phyloP scores from a whole-genome alignment of 2,329 filamentous ascomycete genomes.

The Neonectria neomacrospora region DNA sequence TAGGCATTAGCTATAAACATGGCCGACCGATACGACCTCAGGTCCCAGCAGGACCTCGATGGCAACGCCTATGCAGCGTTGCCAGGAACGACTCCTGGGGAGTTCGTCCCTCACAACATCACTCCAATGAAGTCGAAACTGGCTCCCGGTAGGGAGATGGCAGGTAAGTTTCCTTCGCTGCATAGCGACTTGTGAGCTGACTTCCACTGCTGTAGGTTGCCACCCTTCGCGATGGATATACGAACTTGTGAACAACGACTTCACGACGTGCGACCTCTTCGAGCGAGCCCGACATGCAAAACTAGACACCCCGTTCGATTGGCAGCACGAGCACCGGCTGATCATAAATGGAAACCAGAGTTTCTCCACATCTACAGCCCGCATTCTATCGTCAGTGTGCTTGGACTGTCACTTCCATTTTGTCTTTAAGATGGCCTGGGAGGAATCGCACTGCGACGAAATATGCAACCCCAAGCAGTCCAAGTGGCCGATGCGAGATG shows the following conservation, averaged over 20 bases:
- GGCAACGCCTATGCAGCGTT: slow-evolving; percentile 46
- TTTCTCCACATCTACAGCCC: slow-evolving; percentile 41
- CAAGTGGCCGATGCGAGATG: slow-evolving; percentile 50
- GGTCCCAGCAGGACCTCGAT: slow-evolving; percentile 44
- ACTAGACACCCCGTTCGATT: slow-evolving; percentile 46
- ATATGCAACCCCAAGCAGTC: slow-evolving; percentile 48
- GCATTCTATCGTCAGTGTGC: slow-evolving; percentile 52
- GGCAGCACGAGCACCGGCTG: slow-evolving; percentile 52
- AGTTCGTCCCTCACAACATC: slow-evolving; percentile 47
- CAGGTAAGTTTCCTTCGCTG: slow-evolving; percentile 40
- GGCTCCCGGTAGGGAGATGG: slow-evolving; percentile 37
- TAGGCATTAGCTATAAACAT: slow-evolving; percentile 32
- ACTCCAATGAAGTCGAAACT: slow-evolving; percentile 49
- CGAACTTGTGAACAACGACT: slow-evolving; percentile 53
- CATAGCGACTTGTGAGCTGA: slow-evolving; percentile 25
- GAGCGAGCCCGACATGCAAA: slow-evolving; percentile 47
- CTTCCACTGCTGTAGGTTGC: slow-evolving; percentile 42
- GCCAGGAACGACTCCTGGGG: slow-evolving; percentile 46
- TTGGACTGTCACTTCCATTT: slow-evolving; percentile 56
- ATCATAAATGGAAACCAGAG: slow-evolving; percentile 55
- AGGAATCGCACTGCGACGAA: slow-evolving; percentile 40
- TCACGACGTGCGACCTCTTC: slow-evolving; percentile 51
- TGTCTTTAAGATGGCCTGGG: slow-evolving; percentile 52
- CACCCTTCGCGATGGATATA: slow-evolving; percentile 56
- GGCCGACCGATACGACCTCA: slow-evolving; percentile 44